phyloP scores from a whole-genome alignment of 768 basidiomycete species.

The Rhodotorula babjevae region DNA sequence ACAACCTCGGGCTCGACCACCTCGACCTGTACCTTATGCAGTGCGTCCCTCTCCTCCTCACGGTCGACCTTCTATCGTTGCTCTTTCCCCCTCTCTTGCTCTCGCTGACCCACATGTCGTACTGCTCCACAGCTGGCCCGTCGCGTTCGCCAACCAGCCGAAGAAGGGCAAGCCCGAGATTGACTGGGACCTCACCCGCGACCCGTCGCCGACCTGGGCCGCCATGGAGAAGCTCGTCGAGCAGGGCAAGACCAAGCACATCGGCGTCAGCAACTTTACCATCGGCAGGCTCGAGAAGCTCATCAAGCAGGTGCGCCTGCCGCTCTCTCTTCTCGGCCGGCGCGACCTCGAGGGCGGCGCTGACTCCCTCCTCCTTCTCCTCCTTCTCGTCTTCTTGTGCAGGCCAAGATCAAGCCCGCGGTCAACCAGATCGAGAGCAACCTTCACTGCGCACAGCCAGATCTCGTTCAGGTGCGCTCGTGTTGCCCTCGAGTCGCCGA shows the following conservation, averaged over 20 bases:
- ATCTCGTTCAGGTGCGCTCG: constrained; percentile 51
- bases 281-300: constrained; percentile 10
- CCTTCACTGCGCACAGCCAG: constrained; percentile 52
- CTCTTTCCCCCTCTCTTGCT: too few relatives aligned
- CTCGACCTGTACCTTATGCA: constrained; percentile 80
- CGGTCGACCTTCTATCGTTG: too few relatives aligned
- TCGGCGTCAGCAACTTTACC: constrained; percentile 78
- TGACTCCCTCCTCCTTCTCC: not conserved
- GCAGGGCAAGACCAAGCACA: constrained; percentile 58
- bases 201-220: constrained; percentile 59
- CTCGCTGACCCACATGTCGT: too few relatives aligned
- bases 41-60: not conserved
- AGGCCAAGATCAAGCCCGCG: constrained; percentile 45
- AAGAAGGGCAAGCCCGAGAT: constrained; percentile 11
- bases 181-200: constrained; percentile 23
- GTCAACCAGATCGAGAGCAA: constrained; percentile 58
- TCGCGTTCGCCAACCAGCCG: constrained; percentile 54
- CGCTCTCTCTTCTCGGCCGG: too few relatives aligned
- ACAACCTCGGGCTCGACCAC: constrained; percentile 66
- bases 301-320: constrained; percentile 4
- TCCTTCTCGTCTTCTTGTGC: not conserved
- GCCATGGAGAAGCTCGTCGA: constrained; percentile 67
- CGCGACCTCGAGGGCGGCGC: not conserved
- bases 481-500: too few relatives aligned
- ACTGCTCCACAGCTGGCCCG: constrained; percentile 56